phyloP scores from a whole-genome alignment of 2,329 filamentous ascomycete species.

The Elsinoe necatrix region DNA sequence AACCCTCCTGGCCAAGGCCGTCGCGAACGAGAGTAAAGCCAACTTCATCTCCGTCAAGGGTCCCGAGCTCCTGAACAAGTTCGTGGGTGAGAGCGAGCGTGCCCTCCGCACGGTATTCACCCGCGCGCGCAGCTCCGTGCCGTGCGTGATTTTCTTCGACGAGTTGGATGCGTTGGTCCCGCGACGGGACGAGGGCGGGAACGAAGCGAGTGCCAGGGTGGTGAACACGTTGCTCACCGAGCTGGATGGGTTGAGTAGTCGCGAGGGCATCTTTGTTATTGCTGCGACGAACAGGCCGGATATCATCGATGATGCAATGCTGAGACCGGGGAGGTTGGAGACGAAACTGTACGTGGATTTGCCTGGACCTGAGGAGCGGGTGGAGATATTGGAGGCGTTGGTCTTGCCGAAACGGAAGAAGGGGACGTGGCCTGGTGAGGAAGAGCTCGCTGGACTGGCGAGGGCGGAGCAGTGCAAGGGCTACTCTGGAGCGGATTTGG shows the following conservation, averaged over 20 bases:
- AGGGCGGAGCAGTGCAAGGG: constrained; percentile 58
- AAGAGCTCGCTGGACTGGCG: constrained; percentile 49
- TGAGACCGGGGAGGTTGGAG: constrained; percentile 81
- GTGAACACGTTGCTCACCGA: constrained; percentile 95
- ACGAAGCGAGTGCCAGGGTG: constrained; percentile 76
- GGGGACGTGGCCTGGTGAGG: constrained; percentile 16
- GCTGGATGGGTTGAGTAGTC: constrained; percentile 72
- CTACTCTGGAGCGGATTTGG: constrained; percentile 65
- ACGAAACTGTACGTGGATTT: constrained; percentile 84
- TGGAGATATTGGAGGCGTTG: constrained; percentile 72
- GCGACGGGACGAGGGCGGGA: constrained; percentile 64
- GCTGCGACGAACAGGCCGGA: constrained; percentile 92
- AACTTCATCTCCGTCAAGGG: constrained; percentile 99
- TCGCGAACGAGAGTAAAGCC: constrained; percentile 88
- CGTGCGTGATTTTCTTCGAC: constrained; percentile 96
- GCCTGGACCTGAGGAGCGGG: constrained; percentile 67
- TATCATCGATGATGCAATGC: constrained; percentile 92
- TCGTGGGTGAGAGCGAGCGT: constrained; percentile 90
- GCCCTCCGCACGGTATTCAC: constrained; percentile 87
- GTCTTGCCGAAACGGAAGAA: constrained; percentile 44
- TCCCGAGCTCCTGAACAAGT: constrained; percentile 93
- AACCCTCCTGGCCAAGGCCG: constrained; percentile 89
- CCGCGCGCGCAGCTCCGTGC: constrained; percentile 74
- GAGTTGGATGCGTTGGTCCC: constrained; percentile 91
- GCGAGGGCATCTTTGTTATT: constrained; percentile 85